These are phyloP conservation scores for Litsea cubeba DNA, from an alignment of 164 flowering plant species.

Conservation along the genomic window DNA sequence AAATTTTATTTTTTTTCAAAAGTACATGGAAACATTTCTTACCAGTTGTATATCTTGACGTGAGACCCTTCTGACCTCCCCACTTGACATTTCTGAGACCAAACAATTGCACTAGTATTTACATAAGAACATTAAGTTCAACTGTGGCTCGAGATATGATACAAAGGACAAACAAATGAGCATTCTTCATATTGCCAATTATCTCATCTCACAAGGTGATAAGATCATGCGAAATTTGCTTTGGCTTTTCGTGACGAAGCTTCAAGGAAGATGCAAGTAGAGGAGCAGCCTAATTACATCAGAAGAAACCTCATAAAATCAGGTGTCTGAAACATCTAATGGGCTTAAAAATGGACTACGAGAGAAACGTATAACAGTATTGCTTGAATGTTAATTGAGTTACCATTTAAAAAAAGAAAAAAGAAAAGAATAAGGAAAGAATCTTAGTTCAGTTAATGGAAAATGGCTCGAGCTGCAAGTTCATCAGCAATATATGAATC, in stretches of 20 bases:
- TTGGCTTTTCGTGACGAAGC: too few species aligned
- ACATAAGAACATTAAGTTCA: neutral
- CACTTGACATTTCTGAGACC: slow-evolving; percentile 27
- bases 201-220: neutral
- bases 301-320: too few species aligned
- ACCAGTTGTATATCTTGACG: slow-evolving; percentile 48
- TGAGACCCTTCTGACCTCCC: slow-evolving; percentile 42
- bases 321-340: too few species aligned
- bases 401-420: too few species aligned
- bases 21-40: slow-evolving; percentile 1
- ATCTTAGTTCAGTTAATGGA: neutral
- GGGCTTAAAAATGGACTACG: too few species aligned
- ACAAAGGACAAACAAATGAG: neutral
- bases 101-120: neutral
- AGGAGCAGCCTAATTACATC: neutral
- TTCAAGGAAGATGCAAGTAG: neutral
- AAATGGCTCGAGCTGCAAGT: neutral
- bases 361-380: too few species aligned
- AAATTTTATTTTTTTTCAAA: neutral
- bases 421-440: too few species aligned
- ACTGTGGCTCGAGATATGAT: too few species aligned
- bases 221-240: neutral
- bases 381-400: too few species aligned
- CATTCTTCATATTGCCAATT: neutral
- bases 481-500: neutral